Percentiles rank a stretch among this genome's conserved stretches.
These are phyloP conservation scores for Escallonia rubra DNA, from an alignment of 129 eudicot genomes.

Conservation along the genomic window DNA sequence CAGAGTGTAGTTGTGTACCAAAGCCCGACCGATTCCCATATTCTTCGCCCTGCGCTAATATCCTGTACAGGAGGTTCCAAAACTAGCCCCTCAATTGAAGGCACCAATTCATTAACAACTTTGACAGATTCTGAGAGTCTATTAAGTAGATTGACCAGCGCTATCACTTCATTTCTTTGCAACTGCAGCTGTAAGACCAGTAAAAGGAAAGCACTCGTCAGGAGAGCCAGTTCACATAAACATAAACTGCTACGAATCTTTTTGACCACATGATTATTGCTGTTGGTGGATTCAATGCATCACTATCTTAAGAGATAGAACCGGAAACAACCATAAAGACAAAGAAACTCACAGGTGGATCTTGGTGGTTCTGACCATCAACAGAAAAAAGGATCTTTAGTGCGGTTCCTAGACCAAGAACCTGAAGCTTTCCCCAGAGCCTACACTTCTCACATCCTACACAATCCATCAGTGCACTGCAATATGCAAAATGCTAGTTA, in stretches of 20 bases:
- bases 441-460: slow-evolving; percentile 98
- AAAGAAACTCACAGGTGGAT: slow-evolving; percentile 52
- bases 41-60: slow-evolving; percentile 16
- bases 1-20: slow-evolving; percentile 28
- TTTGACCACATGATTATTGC: neutral
- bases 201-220: neutral
- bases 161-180: slow-evolving; percentile 96
- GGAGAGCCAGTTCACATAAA: neutral
- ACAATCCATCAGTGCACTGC: slow-evolving; percentile 95
- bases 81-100: slow-evolving; percentile 34
- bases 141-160: slow-evolving; percentile 72
- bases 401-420: slow-evolving; percentile 95
- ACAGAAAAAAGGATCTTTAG: slow-evolving; percentile 85
- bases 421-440: slow-evolving; percentile 97
- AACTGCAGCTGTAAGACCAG: slow-evolving; percentile 51
- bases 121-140: slow-evolving; percentile 86
- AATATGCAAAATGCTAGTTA: slow-evolving; percentile 16
- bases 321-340: neutral
- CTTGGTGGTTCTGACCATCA: slow-evolving; percentile 34
- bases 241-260: neutral
- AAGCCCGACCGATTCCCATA: slow-evolving; percentile 37
- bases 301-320: neutral
- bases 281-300: neutral
- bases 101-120: slow-evolving; percentile 49
- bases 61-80: slow-evolving; percentile 22